Percentiles rank a stretch among this genome's conserved stretches.
Evolutionary conservation across 148 eudicot genomes (phyloP).

Genomic region (Arbutus unedo): DNA sequence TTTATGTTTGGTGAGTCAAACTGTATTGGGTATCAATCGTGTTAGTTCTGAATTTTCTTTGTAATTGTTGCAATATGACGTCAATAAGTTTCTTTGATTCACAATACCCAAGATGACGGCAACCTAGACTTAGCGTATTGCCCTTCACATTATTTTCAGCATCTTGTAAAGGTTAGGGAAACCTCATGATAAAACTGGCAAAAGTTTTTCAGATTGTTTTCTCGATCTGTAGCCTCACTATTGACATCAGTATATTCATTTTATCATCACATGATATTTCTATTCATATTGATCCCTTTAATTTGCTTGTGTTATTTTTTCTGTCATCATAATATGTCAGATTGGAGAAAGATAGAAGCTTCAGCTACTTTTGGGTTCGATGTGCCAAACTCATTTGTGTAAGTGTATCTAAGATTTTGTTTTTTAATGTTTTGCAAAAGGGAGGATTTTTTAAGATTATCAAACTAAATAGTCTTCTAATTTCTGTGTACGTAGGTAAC

Average conservation of each 20-base stretch:
- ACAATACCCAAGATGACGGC: background rate
- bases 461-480: background rate
- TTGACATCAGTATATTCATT: background rate
- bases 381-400: slow-evolving; percentile 63
- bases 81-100: slow-evolving; percentile 6
- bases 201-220: background rate
- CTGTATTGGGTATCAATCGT: too few species aligned
- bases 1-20: background rate
- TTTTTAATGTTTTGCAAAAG: background rate
- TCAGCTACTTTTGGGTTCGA: slow-evolving; percentile 65
- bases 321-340: slow-evolving; percentile 28
- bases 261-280: background rate
- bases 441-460: background rate
- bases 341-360: slow-evolving; percentile 67
- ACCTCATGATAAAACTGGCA: background rate
- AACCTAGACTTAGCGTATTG: background rate
- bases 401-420: slow-evolving; percentile 28
- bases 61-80: background rate
- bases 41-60: background rate
- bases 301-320: background rate
- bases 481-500: slow-evolving; percentile 60
- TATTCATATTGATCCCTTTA: slow-evolving; percentile 1
- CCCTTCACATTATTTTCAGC: background rate
- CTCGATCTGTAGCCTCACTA: background rate
- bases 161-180: background rate